These are phyloP conservation scores for Boletus coccyginus DNA, from an alignment of 768 basidiomycete species.

Conservation along the genomic window DNA sequence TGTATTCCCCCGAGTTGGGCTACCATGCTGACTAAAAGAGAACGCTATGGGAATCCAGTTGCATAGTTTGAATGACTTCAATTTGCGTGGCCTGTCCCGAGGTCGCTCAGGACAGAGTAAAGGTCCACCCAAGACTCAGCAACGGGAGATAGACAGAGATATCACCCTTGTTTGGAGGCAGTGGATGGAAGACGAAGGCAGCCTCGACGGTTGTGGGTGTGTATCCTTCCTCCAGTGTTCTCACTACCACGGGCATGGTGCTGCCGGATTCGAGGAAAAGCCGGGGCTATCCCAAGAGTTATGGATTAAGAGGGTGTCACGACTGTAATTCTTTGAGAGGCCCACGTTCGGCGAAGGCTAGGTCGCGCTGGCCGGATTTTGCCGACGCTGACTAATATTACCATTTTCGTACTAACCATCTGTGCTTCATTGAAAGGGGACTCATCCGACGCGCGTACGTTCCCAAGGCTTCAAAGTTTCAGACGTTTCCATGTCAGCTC, in stretches of 20 bases:
- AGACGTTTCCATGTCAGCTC: no score
- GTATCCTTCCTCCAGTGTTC: slow-evolving; percentile 16
- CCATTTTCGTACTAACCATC: no score
- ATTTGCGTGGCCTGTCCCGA: no score
- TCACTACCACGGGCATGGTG: background rate
- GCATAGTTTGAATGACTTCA: background rate
- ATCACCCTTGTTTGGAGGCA: background rate
- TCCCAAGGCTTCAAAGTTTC: no score
- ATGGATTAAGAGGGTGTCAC: no score
- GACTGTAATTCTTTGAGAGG: no score
- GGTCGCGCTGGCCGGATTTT: no score
- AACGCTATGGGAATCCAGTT: slow-evolving; percentile 1
- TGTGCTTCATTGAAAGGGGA: no score
- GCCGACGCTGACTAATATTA: no score
- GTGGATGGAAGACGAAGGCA: background rate
- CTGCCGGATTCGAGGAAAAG: background rate
- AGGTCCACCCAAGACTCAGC: slow-evolving; percentile 12
- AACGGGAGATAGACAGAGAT: slow-evolving; percentile 12
- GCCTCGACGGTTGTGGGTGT: slow-evolving; percentile 9
- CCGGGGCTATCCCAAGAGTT: no score
- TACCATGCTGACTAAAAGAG: slow-evolving; percentile 6
- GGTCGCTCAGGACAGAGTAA: background rate
- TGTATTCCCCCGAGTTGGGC: slow-evolving; percentile 8
- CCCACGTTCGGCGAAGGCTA: no score
- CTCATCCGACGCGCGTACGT: no score